Evolutionary conservation across 1,139 yeast genomes (phyloP).

Genomic region (Debaryomyces singareniensis): DNA sequence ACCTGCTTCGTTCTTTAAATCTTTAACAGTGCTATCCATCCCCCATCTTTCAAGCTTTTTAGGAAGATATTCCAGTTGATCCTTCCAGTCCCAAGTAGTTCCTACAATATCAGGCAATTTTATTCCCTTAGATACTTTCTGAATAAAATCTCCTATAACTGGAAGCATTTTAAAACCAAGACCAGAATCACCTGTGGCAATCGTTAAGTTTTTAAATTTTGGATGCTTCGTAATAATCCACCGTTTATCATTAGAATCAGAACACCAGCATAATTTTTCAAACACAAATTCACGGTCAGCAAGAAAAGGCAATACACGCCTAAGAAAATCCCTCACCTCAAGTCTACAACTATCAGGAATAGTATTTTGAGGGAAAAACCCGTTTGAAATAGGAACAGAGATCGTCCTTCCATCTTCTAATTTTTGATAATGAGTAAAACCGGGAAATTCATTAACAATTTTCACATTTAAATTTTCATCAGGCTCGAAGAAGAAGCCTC

Average conservation of each 20-base stretch:
- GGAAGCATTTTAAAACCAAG: conserved; percentile 33
- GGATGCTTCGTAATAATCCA: conserved; percentile 37
- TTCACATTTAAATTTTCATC: conserved; percentile 10
- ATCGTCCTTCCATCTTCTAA: conserved; percentile 8
- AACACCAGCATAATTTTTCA: conserved; percentile 26
- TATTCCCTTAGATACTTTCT: conserved; percentile 1
- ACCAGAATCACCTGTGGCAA: conserved; percentile 43
- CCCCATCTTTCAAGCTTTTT: no score
- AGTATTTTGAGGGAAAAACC: conserved; percentile 2
- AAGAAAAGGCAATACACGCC: conserved; percentile 10
- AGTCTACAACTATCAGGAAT: background rate
- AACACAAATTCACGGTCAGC: conserved; percentile 1
- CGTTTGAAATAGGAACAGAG: conserved; percentile 7
- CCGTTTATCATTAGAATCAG: conserved; percentile 37
- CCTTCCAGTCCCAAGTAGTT: background rate
- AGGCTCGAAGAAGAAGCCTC: conserved; percentile 35
- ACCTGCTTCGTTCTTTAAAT: no score
- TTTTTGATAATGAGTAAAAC: conserved; percentile 10
- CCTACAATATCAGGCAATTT: background rate
- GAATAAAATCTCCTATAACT: conserved; percentile 25
- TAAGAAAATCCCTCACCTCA: conserved; percentile 2
- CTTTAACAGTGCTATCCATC: no score
- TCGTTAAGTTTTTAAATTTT: conserved; percentile 22
- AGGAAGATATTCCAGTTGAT: no score
- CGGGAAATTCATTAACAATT: conserved; percentile 15